Evolutionary conservation across 2,329 filamentous ascomycete species (phyloP), one percentile per base, ranked within the genome.

Genomic region (Colletotrichum gigasporum): DNA sequence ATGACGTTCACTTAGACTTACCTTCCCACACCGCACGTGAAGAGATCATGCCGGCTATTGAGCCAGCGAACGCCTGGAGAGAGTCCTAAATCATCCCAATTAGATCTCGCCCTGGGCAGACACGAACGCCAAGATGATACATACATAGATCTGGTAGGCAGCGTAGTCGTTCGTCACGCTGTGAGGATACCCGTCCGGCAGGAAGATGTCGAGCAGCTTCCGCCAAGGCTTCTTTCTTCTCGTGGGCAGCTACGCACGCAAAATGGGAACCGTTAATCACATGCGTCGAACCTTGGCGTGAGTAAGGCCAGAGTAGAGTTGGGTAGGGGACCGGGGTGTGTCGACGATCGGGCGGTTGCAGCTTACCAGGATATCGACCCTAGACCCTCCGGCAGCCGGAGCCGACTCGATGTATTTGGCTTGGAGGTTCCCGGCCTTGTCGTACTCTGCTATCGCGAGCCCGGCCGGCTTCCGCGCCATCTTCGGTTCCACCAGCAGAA

Each of bases 21-120:
- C 62, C 62, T 55, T 65, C 47, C 62, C 62, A 65, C 14, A 65
- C 62, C 14, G 62, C 62, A 44, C 62, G 62, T 18, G 62, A 65
- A 7, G 62, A 65, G 34, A 65, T 65, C 62, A 65, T 65, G 10
- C 62, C 62, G 56, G 62, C 62, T 10, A 65, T 65, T 3, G 62
- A 52, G 14, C 62, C 62, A 9, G 62, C 62, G 22, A 65, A 65
- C 16, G 62, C 62, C 45, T 65, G 62, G 14, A 65, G 24, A 3
- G 62, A 65, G n/a, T 65, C 62, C 62, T 65, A 3, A n/a, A 16
- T 8, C 2, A 6, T 6, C 2, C 2, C 62, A 3, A 65, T 48
- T 14, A 9, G 6, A 2, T 20, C 3, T 14, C 4, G n/a, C 8
- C 10, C n/a, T 14, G 10, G 5, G 4, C 16, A 3, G 1, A 6